Evolutionary conservation across 2,329 filamentous ascomycete species (phyloP).

Genomic region (Helotiales sp.): DNA sequence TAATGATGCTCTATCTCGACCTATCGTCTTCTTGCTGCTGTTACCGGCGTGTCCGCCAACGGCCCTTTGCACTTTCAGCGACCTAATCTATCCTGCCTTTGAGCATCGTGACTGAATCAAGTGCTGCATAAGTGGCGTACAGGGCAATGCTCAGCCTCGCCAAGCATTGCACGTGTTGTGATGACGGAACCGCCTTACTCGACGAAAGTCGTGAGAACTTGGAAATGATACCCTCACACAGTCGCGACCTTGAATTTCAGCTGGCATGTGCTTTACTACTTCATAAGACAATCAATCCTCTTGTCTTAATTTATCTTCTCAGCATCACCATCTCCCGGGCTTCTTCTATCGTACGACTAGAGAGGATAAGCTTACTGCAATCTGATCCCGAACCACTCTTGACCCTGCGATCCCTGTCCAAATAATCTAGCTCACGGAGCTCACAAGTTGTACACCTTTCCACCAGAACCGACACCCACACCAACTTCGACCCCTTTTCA

Average conservation of each 20-base stretch:
- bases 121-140: not conserved
- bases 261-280: not conserved
- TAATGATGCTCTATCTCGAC: too few species aligned
- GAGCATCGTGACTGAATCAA: too few species aligned
- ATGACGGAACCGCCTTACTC: not conserved
- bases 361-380: not conserved
- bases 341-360: not conserved
- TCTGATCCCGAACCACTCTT: too few species aligned
- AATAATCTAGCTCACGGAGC: conserved; percentile 3
- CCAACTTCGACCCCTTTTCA: not conserved
- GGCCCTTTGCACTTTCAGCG: not conserved
- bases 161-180: not conserved
- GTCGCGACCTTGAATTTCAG: not conserved
- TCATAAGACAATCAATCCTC: not conserved
- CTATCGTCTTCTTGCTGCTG: too few species aligned
- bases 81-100: too few species aligned
- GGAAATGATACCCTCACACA: not conserved
- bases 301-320: not conserved
- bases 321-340: not conserved
- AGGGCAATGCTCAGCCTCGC: conserved; percentile 3
- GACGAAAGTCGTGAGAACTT: too few species aligned
- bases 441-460: not conserved
- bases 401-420: conserved; percentile 3
- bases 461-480: too few species aligned
- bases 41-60: too few species aligned